Base-by-base conservation (phyloP, 768 basidiomycete genomes). In the Kwoniella bestiolae region DNA sequence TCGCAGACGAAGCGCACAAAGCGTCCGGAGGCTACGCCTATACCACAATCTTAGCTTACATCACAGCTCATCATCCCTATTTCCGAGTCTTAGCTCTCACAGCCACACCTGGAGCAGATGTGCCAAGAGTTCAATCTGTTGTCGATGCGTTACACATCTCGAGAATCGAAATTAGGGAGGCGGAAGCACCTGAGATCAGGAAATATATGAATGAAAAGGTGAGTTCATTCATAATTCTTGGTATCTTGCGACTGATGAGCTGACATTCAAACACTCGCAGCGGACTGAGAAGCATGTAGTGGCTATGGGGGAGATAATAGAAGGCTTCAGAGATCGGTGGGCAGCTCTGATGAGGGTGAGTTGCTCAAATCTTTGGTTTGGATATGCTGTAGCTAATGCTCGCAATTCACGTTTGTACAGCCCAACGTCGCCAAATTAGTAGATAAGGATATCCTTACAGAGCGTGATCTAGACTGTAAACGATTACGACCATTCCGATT, bases 61-160 rank as follows among this genome's bases (percentile, higher is more conserved):
- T 99, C 72, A 96, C 94, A 89, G 88, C 91, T 1, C 92, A 91
- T 81, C 97, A 98, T 73, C 93, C 93, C 0, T 86, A 94, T 80
- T 94, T 95, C 76, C 88, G 96, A 16, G 84, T 98, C 8, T 84
- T 99, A 23, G 96, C 96, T 1, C 85, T 99, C 23, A 98, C 93
- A 5, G 96, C 96, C 2, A 99, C 96, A 6, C 96, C 96, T 12
- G 95, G 94, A 46, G 83, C 88, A 67, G 90, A 86, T 47, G 87
- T 89, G 1, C 91, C 93, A 35, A 88, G 88, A n/a, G 89, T 98
- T 2, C 96, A 99, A 80, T 83, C 82, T 5, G 87, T 99, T 35
- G 87, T 98, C n/a, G 92, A 98, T 77, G 88, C 89, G 18, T 83
- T 99, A 11, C 96, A 98, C 75, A 94, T 99, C 60, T 93, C 93